A percentile compares a stretch with the other conserved stretches of the same genome.
phyloP scores from a whole-genome alignment of 2,329 filamentous ascomycete genomes.

The Chrysoporthe deuterocubensis region DNA sequence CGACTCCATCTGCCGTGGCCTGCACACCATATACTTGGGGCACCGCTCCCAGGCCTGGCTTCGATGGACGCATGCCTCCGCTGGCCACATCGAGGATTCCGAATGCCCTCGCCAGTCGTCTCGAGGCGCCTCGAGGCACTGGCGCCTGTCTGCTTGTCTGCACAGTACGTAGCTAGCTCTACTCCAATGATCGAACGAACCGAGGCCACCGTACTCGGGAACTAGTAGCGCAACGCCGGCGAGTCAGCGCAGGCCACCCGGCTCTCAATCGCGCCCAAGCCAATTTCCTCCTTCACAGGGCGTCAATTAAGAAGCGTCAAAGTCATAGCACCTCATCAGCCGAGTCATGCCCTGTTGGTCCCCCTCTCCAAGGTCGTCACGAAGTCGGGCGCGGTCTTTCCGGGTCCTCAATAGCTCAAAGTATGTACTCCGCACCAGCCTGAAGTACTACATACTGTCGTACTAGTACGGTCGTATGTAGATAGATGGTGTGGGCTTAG shows the following conservation, averaged over 20 bases:
- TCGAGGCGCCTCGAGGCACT: not conserved
- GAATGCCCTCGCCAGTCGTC: not conserved
- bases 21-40: not conserved
- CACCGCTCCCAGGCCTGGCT: not conserved
- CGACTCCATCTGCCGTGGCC: not conserved
- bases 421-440: not conserved
- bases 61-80: not conserved
- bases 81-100: not conserved
- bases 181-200: not conserved
- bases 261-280: not conserved
- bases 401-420: not conserved
- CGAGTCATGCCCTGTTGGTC: constrained; percentile 8
- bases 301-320: not conserved
- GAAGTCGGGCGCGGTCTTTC: constrained; percentile 1
- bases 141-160: not conserved
- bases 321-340: not conserved
- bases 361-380: not conserved
- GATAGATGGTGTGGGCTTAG: too few relatives aligned
- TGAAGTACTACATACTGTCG: too few relatives aligned
- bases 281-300: not conserved
- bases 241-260: not conserved
- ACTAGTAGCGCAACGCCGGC: not conserved
- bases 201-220: constrained; percentile 4
- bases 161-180: not conserved
- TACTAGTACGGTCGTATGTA: too few relatives aligned